phyloP scores from a whole-genome alignment of 202 grass and related monocot genomes.

The Cymbopogon flexuosus region DNA sequence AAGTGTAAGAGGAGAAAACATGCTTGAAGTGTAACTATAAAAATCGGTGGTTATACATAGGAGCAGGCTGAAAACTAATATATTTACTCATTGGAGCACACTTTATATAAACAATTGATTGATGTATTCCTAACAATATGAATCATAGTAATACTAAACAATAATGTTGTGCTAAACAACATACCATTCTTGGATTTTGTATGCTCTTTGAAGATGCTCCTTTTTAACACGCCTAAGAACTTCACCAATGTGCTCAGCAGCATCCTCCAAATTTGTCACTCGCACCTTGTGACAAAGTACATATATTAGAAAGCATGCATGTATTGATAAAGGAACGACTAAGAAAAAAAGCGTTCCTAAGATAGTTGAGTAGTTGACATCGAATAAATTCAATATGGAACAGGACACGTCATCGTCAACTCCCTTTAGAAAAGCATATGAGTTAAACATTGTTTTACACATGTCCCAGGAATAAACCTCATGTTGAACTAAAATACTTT shows the following conservation, averaged over 20 bases:
- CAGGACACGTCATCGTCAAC: not conserved
- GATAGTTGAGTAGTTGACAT: not conserved
- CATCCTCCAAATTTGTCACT: slow-evolving; percentile 92
- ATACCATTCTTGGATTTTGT: slow-evolving; percentile 92
- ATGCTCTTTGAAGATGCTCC: slow-evolving; percentile 87
- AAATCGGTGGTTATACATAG: not conserved
- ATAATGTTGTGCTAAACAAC: not conserved
- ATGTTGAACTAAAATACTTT: not conserved
- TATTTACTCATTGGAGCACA: not conserved
- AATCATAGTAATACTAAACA: not conserved
- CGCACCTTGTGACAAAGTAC: slow-evolving; percentile 52
- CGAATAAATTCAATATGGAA: not conserved
- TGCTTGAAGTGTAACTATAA: not conserved
- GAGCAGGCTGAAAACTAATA: not conserved
- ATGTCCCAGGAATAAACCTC: not conserved
- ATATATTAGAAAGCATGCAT: not conserved
- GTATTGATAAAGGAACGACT: not conserved
- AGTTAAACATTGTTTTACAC: not conserved
- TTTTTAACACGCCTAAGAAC: slow-evolving; percentile 91
- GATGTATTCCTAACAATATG: not conserved
- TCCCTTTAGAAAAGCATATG: not conserved
- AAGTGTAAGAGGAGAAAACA: not conserved
- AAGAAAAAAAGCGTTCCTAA: not conserved
- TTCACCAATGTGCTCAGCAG: slow-evolving; percentile 93
- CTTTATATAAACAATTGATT: not conserved